Evolutionary conservation across 331 rosid genomes (phyloP), one percentile per base, ranked within the genome.

Genomic region (Rosa hybrid): DNA sequence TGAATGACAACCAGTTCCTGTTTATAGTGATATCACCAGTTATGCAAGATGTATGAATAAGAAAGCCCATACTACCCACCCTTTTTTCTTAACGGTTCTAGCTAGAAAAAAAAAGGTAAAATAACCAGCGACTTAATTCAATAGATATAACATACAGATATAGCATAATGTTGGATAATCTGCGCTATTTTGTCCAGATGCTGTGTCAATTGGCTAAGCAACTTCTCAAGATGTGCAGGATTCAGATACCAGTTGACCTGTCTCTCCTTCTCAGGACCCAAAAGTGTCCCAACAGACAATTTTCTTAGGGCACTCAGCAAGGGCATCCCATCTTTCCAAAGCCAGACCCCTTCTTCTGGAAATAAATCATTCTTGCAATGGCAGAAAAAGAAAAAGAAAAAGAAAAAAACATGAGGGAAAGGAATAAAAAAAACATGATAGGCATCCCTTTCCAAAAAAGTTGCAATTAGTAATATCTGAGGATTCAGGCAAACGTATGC

Each of bases 301-400:
- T 89, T 86, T 89, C 97, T 91, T 75, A 94, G 88, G 72, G 93
- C 85, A 81, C 98, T 91, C 78, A 91, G 82, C 94, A 93, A 83
- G 76, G 99, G 99, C 97, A 90, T 88, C 70, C 98, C 91, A 72
- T 87, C 86, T 78, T 87, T 96, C 99, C 99, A 96, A 71, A 84
- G 90, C 98, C 97, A 90, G 81, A 89, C 87, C 79, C 93, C 97
- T 89, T 93, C 98, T 81, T 87, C 97, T 2, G 99, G 98, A 82
- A 93, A 85, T 81, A 96, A 87, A 90, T 96, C 99, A 77, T 84
- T 93, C 99, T 96, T 84, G 90, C 84, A 87, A 82, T 74, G 65
- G 83, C 78, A 84, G 83, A 81, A 73, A 77, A 72, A 63, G 17
- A 30, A 27, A 79, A 70, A 50, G 68, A 41, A 21, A 73, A 30